Conservation (phyloP, 179 eudicot species). For the Pouteria campechiana region DNA sequence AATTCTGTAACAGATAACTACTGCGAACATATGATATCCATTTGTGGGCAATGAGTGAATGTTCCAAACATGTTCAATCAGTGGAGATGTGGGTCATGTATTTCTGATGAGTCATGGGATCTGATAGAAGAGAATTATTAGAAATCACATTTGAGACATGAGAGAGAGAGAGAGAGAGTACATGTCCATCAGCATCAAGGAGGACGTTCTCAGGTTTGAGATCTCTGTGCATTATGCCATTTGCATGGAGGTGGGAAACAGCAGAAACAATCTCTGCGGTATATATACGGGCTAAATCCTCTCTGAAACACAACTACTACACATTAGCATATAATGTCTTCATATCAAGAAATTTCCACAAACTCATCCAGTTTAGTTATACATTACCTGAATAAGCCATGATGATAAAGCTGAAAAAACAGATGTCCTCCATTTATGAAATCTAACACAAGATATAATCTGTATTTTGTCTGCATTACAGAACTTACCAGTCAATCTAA, state of each 20-base stretch:
- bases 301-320: constrained; percentile 31
- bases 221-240: constrained; percentile 83
- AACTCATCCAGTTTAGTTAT: background rate
- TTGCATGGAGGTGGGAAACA: constrained; percentile 78
- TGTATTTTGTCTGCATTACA: constrained; percentile 71
- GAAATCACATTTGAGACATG: no score
- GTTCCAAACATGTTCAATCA: no score
- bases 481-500: no score
- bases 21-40: no score
- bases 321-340: background rate
- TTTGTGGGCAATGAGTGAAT: no score
- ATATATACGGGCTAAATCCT: constrained; percentile 78
- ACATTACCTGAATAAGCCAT: constrained; percentile 93
- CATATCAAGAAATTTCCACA: no score
- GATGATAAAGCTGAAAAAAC: constrained; percentile 79
- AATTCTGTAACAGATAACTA: no score
- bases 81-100: no score
- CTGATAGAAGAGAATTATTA: background rate
- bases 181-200: constrained; percentile 94
- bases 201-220: constrained; percentile 80
- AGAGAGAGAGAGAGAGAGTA: constrained; percentile 17
- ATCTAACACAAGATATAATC: constrained; percentile 80
- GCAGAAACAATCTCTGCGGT: constrained; percentile 81
- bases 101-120: no score
- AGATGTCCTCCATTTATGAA: constrained; percentile 91